Base-by-base conservation (phyloP, 805 yeast genomes). In the Starmerella tilneyi region DNA sequence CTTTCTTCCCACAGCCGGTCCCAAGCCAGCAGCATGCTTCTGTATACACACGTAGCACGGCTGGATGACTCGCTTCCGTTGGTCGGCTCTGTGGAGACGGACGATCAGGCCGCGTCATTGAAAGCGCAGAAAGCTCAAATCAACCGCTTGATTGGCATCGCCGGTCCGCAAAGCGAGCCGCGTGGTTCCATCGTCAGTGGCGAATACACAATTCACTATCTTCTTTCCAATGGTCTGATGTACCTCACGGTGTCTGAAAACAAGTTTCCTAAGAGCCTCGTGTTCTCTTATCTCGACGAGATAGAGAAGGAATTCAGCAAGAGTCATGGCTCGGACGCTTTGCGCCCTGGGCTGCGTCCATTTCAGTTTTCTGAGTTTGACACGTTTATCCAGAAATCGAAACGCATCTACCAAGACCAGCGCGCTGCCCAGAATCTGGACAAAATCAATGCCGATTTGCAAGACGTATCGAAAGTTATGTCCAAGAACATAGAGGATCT, bases 401-500 rank as follows among this genome's bases (percentile, higher is more conserved):
- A 81, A 59, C 84, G 86, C 57, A 69, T 85, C 8, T 92, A 89
- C 63, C 85, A 83, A 54, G 96, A 92, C 62, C 84, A 86, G 49
- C 74, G 96, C 50, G 94, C 94, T 0, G 89, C 85, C 49, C 79
- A 80, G 34, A 88, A 88, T 56, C 68, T 92, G 57, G 96, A 89
- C 65, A 79, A 77, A 60, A 67, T 89, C 52, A 88, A 89, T 63
- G 74, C 76, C 39, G 98, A 92, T 56, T 69, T 92, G 53, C 85
- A 82, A 41, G 99, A 94, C 58, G 98, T 92, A 38, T 86, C 89
- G 56, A 78, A 84, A 52, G 94, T 92, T 46, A 84, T 92, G 94
- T 85, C 94, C 49, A 89, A 89, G 58, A 92, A 92, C 63, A 92
- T 92, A 47, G 97, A 92, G 63, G 98, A 92, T 63, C 69, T 92